Evolutionary conservation across 768 basidiomycete species (phyloP).

Genomic region (Amanita subjunquillea): DNA sequence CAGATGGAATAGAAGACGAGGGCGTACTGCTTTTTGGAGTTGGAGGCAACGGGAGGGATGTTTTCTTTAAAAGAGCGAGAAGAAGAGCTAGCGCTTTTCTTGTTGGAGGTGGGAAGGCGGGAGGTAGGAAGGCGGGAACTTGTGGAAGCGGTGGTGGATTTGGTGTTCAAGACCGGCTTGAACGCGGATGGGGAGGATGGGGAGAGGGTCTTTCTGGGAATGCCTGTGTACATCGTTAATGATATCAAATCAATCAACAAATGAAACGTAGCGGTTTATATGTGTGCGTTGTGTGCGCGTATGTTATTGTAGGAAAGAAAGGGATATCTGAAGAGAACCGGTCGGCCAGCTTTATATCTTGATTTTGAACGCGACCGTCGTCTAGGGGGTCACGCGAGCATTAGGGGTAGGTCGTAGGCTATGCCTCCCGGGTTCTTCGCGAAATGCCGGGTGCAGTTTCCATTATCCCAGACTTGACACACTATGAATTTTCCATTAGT

Average conservation of each 20-base stretch:
- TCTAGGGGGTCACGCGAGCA: no score
- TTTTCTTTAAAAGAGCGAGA: not conserved
- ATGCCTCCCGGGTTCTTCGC: no score
- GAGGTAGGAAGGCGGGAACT: not conserved
- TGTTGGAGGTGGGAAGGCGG: not conserved
- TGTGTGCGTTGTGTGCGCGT: no score
- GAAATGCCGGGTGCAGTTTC: no score
- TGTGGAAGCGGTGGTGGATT: no score
- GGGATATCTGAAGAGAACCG: not conserved
- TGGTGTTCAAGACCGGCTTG: conserved; percentile 2
- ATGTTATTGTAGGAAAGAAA: no score
- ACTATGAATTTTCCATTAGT: no score
- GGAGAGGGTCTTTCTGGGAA: not conserved
- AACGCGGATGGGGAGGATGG: not conserved
- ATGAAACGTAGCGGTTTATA: no score
- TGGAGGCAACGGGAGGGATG: not conserved
- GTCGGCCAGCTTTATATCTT: not conserved
- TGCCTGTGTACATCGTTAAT: not conserved
- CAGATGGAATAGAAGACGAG: not conserved
- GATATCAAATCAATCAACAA: not conserved
- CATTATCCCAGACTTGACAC: no score
- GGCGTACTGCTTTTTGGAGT: not conserved
- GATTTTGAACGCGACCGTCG: not conserved
- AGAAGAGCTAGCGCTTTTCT: not conserved
- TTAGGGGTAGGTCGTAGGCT: no score